Percentiles rank a stretch among this genome's conserved stretches.
Evolutionary conservation across 441 rosid species (phyloP).

Genomic region (Populus trichocarpa): DNA sequence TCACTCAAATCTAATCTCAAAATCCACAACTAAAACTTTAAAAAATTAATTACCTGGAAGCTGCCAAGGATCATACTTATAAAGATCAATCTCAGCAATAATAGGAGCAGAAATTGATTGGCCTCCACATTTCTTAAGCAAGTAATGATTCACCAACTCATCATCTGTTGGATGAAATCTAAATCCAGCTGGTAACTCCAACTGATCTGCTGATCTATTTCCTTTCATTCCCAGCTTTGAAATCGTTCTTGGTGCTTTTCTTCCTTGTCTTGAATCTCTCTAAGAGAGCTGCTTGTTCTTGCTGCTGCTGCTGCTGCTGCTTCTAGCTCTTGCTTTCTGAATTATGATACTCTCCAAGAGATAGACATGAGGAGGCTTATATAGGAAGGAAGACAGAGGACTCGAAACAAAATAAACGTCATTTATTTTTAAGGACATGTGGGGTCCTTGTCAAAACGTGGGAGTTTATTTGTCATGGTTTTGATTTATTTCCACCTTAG

Average conservation of each 20-base stretch:
- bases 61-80: conserved; percentile 91
- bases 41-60: conserved; percentile 62
- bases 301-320: background rate
- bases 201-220: conserved; percentile 8
- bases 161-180: conserved; percentile 96
- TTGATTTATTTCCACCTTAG: conserved; percentile 22
- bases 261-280: background rate
- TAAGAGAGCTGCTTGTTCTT: background rate
- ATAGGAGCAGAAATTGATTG: conserved; percentile 64
- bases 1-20: background rate
- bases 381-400: conserved; percentile 15
- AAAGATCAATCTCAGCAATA: conserved; percentile 86
- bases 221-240: conserved; percentile 36
- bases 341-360: background rate
- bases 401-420: background rate
- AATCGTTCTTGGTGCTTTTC: background rate
- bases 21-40: background rate
- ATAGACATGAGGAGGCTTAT: conserved; percentile 17
- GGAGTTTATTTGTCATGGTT: conserved; percentile 7
- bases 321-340: too few relatives aligned
- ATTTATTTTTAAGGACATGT: conserved; percentile 17
- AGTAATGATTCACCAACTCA: conserved; percentile 81
- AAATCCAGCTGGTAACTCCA: conserved; percentile 82
- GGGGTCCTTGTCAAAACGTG: conserved; percentile 23
- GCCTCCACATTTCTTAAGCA: conserved; percentile 63